A percentile compares a stretch with the other conserved stretches of the same genome.
phyloP scores from a whole-genome alignment of 2,329 filamentous ascomycete genomes.

The Phaeosphaeria sp. region DNA sequence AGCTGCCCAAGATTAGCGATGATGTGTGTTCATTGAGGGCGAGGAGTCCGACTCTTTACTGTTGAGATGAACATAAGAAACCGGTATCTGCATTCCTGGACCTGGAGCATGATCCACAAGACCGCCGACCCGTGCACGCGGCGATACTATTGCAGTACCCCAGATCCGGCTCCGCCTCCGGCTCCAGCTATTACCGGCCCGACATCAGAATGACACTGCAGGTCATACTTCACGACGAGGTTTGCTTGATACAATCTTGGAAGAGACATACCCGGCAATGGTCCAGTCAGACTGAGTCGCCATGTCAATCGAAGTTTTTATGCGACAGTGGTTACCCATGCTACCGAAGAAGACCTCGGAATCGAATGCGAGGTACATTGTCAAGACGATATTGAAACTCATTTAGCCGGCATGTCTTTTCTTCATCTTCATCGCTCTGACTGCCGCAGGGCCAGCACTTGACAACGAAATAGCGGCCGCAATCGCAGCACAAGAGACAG shows the following conservation, averaged over 20 bases:
- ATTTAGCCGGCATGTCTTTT: conserved; percentile 20
- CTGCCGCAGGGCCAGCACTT: conserved; percentile 23
- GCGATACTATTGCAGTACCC: background rate
- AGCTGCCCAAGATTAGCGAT: background rate
- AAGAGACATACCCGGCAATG: background rate
- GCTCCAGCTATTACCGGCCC: background rate
- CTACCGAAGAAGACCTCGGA: background rate
- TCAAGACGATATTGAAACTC: background rate
- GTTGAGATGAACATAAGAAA: no score
- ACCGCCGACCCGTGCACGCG: background rate
- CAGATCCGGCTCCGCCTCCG: background rate
- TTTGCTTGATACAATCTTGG: background rate
- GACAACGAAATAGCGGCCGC: conserved; percentile 25
- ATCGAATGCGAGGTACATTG: background rate
- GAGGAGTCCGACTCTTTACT: no score
- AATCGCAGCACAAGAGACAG: conserved; percentile 26
- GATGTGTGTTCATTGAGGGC: no score
- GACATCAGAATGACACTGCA: background rate
- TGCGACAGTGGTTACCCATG: background rate
- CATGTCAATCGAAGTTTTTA: background rate
- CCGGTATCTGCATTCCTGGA: no score
- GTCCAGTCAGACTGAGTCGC: background rate
- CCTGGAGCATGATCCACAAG: background rate
- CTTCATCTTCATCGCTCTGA: conserved; percentile 19
- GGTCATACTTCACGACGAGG: background rate